Conservation (phyloP, 2,329 filamentous ascomycete species). For the Aspergillus cejpii region DNA sequence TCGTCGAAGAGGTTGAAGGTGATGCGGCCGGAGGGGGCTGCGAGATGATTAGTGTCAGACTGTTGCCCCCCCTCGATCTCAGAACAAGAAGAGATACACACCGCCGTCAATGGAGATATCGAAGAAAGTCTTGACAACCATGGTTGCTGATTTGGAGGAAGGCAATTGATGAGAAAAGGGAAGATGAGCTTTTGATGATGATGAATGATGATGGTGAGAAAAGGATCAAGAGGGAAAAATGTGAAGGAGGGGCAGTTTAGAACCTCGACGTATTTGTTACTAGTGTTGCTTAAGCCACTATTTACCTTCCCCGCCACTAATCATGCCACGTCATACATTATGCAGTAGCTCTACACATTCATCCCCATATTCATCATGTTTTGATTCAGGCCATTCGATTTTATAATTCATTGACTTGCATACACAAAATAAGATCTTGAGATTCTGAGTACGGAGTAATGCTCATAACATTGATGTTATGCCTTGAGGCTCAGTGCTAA, state of each 20-base stretch:
- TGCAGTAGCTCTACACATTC: neutral
- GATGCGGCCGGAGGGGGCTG: constrained; percentile 71
- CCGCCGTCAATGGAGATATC: neutral
- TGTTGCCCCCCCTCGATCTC: neutral
- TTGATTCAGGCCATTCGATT: neutral
- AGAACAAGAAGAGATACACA: neutral
- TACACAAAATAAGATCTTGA: too few relatives aligned
- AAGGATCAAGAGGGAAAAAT: neutral
- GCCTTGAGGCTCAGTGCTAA: neutral
- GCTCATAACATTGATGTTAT: neutral
- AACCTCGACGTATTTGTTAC: neutral
- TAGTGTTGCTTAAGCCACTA: neutral
- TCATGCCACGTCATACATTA: neutral
- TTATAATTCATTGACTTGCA: neutral
- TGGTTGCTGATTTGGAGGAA: neutral
- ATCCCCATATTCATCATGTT: neutral
- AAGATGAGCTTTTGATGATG: too few relatives aligned
- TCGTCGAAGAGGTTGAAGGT: constrained; percentile 84
- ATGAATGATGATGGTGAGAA: neutral
- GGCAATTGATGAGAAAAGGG: neutral
- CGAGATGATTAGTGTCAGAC: constrained; percentile 8
- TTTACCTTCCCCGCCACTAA: neutral
- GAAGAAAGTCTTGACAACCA: neutral
- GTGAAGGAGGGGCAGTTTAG: neutral
- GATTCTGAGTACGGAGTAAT: too few relatives aligned